Evolutionary conservation across 2,329 filamentous ascomycete species (phyloP), one percentile per base, ranked within the genome.

Genomic region (Microdochium trichocladiopsis): DNA sequence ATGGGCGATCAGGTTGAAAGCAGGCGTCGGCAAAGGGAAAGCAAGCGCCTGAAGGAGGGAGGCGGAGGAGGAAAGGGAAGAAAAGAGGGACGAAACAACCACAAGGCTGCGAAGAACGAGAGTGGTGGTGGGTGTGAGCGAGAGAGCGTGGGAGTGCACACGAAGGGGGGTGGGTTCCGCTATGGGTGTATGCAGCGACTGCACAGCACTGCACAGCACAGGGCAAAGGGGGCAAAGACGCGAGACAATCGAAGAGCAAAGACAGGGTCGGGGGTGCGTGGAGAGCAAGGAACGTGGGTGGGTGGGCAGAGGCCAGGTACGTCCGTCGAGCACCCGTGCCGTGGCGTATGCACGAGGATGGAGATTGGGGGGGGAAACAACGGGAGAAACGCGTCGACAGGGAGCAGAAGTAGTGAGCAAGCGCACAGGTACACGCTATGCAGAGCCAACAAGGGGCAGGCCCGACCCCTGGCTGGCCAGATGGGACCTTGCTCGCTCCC

Each of bases 1-100:
- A 18, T 45, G 8, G 41, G 41, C 41, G 41, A 45, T 45, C 41
- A 45, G 41, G 41, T 18, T 45, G 18, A 8, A 12, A 45, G 41
- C 41, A 23, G 18, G 18, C 41, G 41, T 45, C 41, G 41, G 21
- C 41, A 18, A 45, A 45, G 41, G 41, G 41, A 45, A 45, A 45
- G 41, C 41, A 45, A 45, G 41, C 36, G 41, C 41, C 41, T 45
- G 22, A 45, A 45, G 41, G 41, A 45, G 41, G 41, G 41, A 45
- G 41, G 41, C 41, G 41, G 21, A 45, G 41, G 22, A 18, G 36
- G 36, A 41, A 45, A 45, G 41, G 41, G 18, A 45, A 45, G 41
- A 45, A 45, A 37, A 45, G 41, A 45, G 21, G 41, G 41, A 45
- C 41, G 41, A 45, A 45, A 45, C 41, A 23, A 37, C 41, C 16